phyloP scores from a whole-genome alignment of 305 asterid species.

The Solanum hybrid region DNA sequence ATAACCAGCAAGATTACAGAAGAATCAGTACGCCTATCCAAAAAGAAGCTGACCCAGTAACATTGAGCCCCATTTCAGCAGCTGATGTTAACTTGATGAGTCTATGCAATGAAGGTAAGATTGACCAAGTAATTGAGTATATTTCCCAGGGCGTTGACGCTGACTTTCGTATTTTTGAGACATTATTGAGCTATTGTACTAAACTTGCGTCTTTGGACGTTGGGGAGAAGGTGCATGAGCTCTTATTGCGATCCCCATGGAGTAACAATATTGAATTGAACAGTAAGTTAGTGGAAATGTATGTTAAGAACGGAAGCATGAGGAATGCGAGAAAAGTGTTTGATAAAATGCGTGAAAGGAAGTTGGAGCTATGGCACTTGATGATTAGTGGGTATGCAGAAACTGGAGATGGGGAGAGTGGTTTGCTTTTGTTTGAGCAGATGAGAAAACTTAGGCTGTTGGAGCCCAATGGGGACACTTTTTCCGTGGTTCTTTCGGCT shows the following conservation, averaged over 20 bases:
- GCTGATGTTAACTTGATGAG: constrained; percentile 11
- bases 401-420: constrained; percentile 26
- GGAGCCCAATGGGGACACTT: constrained; percentile 28
- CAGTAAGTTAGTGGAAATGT: constrained; percentile 18
- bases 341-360: constrained; percentile 20
- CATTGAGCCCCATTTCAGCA: neutral
- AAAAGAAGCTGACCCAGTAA: neutral
- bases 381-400: constrained; percentile 25
- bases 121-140: constrained; percentile 21
- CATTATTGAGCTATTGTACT: constrained; percentile 13
- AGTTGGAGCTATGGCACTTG: constrained; percentile 7
- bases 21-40: neutral
- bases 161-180: constrained; percentile 10
- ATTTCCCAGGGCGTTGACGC: constrained; percentile 20
- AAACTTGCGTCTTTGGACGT: constrained; percentile 18
- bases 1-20: constrained; percentile 3
- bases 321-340: constrained; percentile 26
- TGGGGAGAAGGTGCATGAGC: constrained; percentile 24
- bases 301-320: constrained; percentile 17
- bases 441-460: constrained; percentile 20
- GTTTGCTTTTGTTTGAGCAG: constrained; percentile 27
- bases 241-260: constrained; percentile 15
- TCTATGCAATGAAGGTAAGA: constrained; percentile 23
- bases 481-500: constrained; percentile 21
- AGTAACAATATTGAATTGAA: constrained; percentile 25